Conservation (phyloP, 2,329 filamentous ascomycete genomes). For the Xylaria sp. region DNA sequence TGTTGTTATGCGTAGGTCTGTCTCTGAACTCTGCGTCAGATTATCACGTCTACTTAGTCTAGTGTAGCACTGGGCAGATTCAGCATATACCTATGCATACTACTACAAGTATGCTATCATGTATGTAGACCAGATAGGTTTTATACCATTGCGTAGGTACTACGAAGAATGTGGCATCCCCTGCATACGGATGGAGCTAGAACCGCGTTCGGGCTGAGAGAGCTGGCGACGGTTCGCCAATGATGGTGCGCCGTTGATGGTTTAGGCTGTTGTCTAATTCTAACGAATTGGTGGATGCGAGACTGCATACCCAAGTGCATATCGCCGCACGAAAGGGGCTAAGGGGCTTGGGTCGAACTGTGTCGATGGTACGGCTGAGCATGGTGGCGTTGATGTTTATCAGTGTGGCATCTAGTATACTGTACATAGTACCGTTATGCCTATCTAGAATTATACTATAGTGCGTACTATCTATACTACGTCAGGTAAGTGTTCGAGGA, state of each 20-base stretch:
- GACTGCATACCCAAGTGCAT: conserved; percentile 1
- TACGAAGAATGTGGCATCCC: neutral
- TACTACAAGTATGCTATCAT: too few relatives aligned
- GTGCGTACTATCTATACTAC: too few relatives aligned
- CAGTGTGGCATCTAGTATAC: too few relatives aligned
- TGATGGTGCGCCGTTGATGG: neutral
- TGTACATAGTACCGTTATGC: too few relatives aligned
- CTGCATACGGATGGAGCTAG: conserved; percentile 13
- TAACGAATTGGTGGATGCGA: neutral
- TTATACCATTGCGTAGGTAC: neutral
- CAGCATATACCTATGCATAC: neutral
- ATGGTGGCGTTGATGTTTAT: conserved; percentile 3
- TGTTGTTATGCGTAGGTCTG: too few relatives aligned
- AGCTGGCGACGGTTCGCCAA: conserved; percentile 15
- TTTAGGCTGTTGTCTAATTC: conserved; percentile 13
- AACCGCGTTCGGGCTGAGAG: conserved; percentile 18
- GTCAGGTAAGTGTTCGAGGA: too few relatives aligned
- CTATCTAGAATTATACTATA: too few relatives aligned
- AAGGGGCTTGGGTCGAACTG: neutral
- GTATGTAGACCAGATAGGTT: too few relatives aligned
- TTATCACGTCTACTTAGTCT: neutral
- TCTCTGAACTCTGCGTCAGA: neutral
- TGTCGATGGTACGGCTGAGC: conserved; percentile 18
- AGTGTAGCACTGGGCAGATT: neutral
- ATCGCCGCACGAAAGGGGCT: conserved; percentile 5